Base-by-base conservation (phyloP, 1,284 basidiomycete species). In the Fomitopsis palustris region DNA sequence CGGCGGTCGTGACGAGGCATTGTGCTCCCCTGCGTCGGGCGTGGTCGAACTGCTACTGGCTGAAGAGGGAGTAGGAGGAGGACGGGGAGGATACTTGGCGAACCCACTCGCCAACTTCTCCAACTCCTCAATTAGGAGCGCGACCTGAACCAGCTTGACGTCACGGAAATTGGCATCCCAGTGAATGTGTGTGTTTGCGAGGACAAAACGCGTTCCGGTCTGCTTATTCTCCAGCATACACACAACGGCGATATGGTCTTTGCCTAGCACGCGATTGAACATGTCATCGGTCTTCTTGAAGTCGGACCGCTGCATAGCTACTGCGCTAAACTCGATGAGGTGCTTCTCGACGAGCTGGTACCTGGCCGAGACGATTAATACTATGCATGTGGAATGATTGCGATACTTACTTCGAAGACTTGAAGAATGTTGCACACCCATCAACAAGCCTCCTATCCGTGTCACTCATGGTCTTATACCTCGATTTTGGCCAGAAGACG, bases 221-320 rank as follows among this genome's bases (percentile, higher is more conserved):
- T 85, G 81, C 62, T 84, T 86, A 76, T 92, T 91, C 78, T 99
- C 97, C 68, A 99, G 82, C 47, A 95, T 81, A 63, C 89, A 89
- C 53, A 96, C 81, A 62, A 96, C 87, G 39, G 94, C 95, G 65
- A 99, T 94, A 72, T 98, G 90, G 76, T 98, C 97, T 73, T 96
- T 95, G 63, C 92, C 92, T 72, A 98, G 87, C 60, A 99, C 95
- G 55, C 97, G 93, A 72, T 98, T 98, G 83, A 98, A 99, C 95
- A 99, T 96, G 77, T 98, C 96, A 70, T 99, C 95, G 4, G 96
- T 97, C 80, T 95, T 96, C 77, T 96, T 95, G 78, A 98, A 96
- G 72, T 99, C 96, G 45, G 90, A 85, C 54, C 95, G 88, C 70
- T 95, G 91, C 82, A 98, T 92, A 7, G 96, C 96, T 61, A 96